These are phyloP conservation scores for Fusarium marasasianum DNA, from an alignment of 2,329 filamentous ascomycete genomes.

Conservation along the genomic window DNA sequence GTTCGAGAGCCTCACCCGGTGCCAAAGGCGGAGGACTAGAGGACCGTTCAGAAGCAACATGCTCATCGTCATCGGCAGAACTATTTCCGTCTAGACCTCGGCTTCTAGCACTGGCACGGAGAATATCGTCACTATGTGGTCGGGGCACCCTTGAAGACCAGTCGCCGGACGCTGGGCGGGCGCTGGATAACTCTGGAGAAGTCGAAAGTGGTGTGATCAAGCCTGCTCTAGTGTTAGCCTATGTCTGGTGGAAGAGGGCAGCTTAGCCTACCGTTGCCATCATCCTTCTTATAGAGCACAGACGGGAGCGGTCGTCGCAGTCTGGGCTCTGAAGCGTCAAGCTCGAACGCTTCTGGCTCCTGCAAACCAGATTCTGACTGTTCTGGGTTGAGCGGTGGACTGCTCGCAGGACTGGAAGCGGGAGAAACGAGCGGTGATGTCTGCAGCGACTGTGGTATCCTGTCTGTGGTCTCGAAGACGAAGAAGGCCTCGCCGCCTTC, in stretches of 20 bases:
- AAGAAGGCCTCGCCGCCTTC: conserved; percentile 99
- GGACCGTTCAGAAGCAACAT: conserved; percentile 65
- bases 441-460: conserved; percentile 91
- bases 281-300: conserved; percentile 48
- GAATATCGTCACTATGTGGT: conserved; percentile 65
- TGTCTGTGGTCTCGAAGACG: conserved; percentile 93
- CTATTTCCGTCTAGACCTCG: conserved; percentile 49
- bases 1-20: conserved; percentile 78
- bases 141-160: conserved; percentile 57
- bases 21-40: conserved; percentile 80
- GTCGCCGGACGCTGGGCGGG: conserved; percentile 60
- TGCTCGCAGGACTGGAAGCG: conserved; percentile 84
- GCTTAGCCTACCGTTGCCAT: conserved; percentile 45
- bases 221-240: conserved; percentile 42
- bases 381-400: conserved; percentile 71
- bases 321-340: conserved; percentile 59
- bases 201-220: conserved; percentile 63
- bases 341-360: conserved; percentile 76
- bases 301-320: conserved; percentile 57
- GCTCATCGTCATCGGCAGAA: conserved; percentile 51
- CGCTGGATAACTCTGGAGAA: conserved; percentile 60
- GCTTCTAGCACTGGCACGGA: conserved; percentile 58
- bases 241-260: neutral
- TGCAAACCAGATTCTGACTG: conserved; percentile 55
- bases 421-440: conserved; percentile 95